phyloP scores from a whole-genome alignment of 768 basidiomycete genomes.

The Lentinula lateritia region DNA sequence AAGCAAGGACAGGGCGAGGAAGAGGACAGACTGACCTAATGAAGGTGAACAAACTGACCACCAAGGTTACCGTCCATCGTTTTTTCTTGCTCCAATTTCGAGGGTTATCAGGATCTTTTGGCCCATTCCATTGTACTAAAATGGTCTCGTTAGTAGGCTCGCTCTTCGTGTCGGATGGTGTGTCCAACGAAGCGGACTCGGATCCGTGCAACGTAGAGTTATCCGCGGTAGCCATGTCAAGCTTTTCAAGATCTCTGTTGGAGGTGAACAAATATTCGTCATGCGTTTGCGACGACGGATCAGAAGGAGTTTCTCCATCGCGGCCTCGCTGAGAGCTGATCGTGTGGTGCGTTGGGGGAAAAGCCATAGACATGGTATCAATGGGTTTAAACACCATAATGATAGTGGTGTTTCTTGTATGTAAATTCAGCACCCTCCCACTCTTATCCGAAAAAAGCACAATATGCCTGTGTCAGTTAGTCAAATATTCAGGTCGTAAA shows the following conservation, averaged over 20 bases:
- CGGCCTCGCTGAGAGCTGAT: not conserved
- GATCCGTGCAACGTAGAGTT: slow-evolving; percentile 1
- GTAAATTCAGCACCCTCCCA: not conserved
- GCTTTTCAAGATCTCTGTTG: not conserved
- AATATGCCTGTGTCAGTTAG: not conserved
- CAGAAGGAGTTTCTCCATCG: not conserved
- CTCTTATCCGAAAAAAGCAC: not conserved
- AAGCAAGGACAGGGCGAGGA: not conserved
- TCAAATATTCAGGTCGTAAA: not conserved
- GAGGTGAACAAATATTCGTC: not conserved
- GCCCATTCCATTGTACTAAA: slow-evolving; percentile 24
- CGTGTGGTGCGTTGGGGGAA: not conserved
- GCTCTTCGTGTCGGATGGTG: not conserved
- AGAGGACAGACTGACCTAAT: slow-evolving; percentile 24
- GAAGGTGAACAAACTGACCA: slow-evolving; percentile 52
- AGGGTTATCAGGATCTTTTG: slow-evolving; percentile 23
- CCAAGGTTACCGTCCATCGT: slow-evolving; percentile 44
- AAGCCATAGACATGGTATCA: not conserved
- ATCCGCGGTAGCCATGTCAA: not conserved
- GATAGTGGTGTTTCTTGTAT: not conserved
- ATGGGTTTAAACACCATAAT: not conserved
- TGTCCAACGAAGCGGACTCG: not conserved
- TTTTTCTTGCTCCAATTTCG: slow-evolving; percentile 37
- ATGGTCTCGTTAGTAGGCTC: not conserved
- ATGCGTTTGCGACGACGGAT: not conserved